A percentile compares a stretch with the other conserved stretches of the same genome.
phyloP scores from a whole-genome alignment of 2,329 filamentous ascomycete genomes.

The Fusarium brevicatenulatum region DNA sequence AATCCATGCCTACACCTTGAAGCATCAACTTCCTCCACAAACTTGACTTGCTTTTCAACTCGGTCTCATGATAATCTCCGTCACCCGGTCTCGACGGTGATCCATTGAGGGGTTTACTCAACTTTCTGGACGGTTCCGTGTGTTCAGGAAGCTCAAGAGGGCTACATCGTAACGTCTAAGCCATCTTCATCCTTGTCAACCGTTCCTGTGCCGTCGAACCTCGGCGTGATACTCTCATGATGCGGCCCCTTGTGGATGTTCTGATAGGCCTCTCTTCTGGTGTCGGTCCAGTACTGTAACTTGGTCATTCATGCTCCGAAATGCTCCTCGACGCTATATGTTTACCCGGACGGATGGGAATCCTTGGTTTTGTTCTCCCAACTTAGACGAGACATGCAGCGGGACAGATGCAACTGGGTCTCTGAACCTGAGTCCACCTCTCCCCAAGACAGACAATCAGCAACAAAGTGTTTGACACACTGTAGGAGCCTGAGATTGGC shows the following conservation, averaged over 20 bases:
- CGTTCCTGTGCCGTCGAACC: neutral
- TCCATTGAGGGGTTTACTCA: neutral
- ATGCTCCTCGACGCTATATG: neutral
- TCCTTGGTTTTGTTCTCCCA: neutral
- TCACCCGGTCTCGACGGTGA: neutral
- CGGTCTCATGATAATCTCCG: slow-evolving; percentile 22
- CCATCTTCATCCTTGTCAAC: slow-evolving; percentile 1
- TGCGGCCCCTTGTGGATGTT: slow-evolving; percentile 1
- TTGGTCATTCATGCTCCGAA: neutral
- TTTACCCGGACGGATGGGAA: neutral
- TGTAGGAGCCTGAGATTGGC: neutral
- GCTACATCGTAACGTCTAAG: neutral
- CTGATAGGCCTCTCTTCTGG: neutral
- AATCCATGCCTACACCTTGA: neutral
- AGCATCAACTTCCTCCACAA: slow-evolving; percentile 15
- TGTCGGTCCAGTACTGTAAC: neutral
- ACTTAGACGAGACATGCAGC: slow-evolving; percentile 31
- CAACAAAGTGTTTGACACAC: slow-evolving; percentile 13
- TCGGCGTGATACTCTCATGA: neutral
- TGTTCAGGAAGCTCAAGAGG: neutral
- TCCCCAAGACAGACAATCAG: neutral
- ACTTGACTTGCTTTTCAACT: neutral
- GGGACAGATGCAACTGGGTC: neutral
- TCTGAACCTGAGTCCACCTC: neutral
- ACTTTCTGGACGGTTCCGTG: neutral